Evolutionary conservation across 2,329 filamentous ascomycete genomes (phyloP).

Genomic region (Pseudogymnoascus sp.): DNA sequence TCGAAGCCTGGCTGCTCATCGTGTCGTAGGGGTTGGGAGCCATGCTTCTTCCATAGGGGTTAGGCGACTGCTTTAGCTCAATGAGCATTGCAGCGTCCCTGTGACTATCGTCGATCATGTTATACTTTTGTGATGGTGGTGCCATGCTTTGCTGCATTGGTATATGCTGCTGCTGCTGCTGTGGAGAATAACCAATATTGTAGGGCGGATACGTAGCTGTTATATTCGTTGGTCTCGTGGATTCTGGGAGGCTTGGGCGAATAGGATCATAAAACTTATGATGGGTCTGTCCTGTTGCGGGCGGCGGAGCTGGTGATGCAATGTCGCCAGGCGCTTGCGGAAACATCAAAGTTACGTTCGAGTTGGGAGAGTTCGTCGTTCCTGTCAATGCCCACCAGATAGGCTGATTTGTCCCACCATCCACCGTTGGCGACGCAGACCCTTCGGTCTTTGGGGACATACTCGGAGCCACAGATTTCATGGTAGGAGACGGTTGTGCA

Average conservation of each 20-base stretch:
- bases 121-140: conserved; percentile 28
- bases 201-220: conserved; percentile 30
- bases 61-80: conserved; percentile 41
- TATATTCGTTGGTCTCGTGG: conserved; percentile 37
- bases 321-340: conserved; percentile 12
- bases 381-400: conserved; percentile 87
- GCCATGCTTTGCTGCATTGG: conserved; percentile 19
- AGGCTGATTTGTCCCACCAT: conserved; percentile 38
- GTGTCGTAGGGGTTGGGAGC: background rate
- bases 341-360: conserved; percentile 75
- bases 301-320: conserved; percentile 21
- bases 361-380: conserved; percentile 77
- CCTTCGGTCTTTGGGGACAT: conserved; percentile 39
- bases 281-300: conserved; percentile 40
- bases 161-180: conserved; percentile 15
- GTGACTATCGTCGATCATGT: conserved; percentile 29
- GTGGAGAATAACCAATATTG: conserved; percentile 38
- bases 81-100: conserved; percentile 41
- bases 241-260: conserved; percentile 46
- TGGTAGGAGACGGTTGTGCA: conserved; percentile 17
- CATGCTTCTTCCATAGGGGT: conserved; percentile 15
- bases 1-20: background rate
- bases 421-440: conserved; percentile 39
- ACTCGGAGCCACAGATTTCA: conserved; percentile 27
- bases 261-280: conserved; percentile 57